Evolutionary conservation across 257 asterid species (phyloP).

Genomic region (Vinca minor): DNA sequence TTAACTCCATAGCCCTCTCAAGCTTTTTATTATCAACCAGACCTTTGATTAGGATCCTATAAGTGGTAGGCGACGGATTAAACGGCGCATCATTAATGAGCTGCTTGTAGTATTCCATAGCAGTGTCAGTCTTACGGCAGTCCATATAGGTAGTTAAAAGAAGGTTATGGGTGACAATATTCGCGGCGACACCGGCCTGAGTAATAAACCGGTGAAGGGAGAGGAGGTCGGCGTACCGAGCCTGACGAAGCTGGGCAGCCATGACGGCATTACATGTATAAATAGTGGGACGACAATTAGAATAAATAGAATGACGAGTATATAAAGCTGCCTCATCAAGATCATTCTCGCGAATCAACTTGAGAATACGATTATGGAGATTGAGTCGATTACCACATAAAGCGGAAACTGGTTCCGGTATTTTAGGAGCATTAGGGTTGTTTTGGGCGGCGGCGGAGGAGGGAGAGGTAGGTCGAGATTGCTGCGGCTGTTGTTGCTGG

Average conservation of each 20-base stretch:
- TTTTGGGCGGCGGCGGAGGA: constrained; percentile 20
- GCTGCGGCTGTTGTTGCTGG: constrained; percentile 33
- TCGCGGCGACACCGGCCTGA: constrained; percentile 75
- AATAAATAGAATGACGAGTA: constrained; percentile 90
- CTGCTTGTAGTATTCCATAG: constrained; percentile 78
- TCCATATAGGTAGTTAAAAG: constrained; percentile 68
- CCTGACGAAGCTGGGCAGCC: constrained; percentile 79
- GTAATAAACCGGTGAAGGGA: constrained; percentile 83
- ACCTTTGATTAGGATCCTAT: constrained; percentile 61
- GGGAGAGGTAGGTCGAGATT: constrained; percentile 31
- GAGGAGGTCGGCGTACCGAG: constrained; percentile 64
- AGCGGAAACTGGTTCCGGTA: constrained; percentile 68
- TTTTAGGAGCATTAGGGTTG: constrained; percentile 70
- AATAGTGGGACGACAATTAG: constrained; percentile 83
- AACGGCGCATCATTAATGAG: constrained; percentile 60
- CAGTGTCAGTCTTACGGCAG: constrained; percentile 69
- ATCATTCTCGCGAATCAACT: constrained; percentile 79
- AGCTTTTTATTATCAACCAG: constrained; percentile 57
- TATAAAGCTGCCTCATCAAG: constrained; percentile 68
- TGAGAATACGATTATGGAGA: constrained; percentile 67
- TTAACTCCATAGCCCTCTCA: constrained; percentile 56
- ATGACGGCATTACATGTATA: constrained; percentile 76
- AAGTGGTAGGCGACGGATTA: constrained; percentile 69
- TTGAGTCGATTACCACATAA: constrained; percentile 65
- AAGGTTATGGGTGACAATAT: constrained; percentile 61